Percentiles rank a stretch among this genome's conserved stretches.
Evolutionary conservation across 1,284 basidiomycete genomes (phyloP).

Genomic region (Leccinum angustisporum): DNA sequence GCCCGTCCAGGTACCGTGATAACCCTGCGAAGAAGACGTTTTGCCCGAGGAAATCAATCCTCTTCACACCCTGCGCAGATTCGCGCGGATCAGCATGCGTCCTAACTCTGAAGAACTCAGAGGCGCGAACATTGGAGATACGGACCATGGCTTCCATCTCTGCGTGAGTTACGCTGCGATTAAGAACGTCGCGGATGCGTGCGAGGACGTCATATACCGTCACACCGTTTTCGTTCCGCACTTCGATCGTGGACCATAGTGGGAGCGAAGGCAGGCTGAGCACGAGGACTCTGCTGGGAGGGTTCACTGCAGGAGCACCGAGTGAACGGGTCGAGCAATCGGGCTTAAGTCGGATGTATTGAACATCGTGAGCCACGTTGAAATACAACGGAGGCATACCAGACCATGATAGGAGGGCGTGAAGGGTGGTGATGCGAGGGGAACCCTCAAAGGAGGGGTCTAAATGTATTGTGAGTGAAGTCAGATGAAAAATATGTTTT

Average conservation of each 20-base stretch:
- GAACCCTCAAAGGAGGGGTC: conserved; percentile 11
- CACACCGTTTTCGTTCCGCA: conserved; percentile 29
- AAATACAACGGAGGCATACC: conserved; percentile 21
- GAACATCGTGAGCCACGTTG: conserved; percentile 30
- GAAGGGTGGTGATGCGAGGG: conserved; percentile 25
- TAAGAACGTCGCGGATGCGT: conserved; percentile 30
- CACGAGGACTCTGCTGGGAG: conserved; percentile 16
- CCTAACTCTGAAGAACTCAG: conserved; percentile 32
- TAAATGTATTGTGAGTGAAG: conserved; percentile 9
- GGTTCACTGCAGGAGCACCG: conserved; percentile 25
- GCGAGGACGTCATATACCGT: conserved; percentile 31
- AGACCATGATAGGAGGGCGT: conserved; percentile 29
- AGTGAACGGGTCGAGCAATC: conserved; percentile 22
- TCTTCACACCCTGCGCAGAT: conserved; percentile 35
- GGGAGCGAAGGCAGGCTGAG: conserved; percentile 27
- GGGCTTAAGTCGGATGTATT: conserved; percentile 20
- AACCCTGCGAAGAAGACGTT: conserved; percentile 32
- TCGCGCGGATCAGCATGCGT: conserved; percentile 33
- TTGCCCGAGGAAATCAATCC: conserved; percentile 35
- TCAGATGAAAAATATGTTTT: not conserved
- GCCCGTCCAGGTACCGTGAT: conserved; percentile 23
- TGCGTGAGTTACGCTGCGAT: conserved; percentile 23
- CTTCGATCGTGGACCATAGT: conserved; percentile 32
- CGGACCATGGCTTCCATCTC: conserved; percentile 31
- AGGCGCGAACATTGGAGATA: conserved; percentile 18